Base-by-base conservation (phyloP, 2,329 filamentous ascomycete genomes). In the Xylaria sp. region DNA sequence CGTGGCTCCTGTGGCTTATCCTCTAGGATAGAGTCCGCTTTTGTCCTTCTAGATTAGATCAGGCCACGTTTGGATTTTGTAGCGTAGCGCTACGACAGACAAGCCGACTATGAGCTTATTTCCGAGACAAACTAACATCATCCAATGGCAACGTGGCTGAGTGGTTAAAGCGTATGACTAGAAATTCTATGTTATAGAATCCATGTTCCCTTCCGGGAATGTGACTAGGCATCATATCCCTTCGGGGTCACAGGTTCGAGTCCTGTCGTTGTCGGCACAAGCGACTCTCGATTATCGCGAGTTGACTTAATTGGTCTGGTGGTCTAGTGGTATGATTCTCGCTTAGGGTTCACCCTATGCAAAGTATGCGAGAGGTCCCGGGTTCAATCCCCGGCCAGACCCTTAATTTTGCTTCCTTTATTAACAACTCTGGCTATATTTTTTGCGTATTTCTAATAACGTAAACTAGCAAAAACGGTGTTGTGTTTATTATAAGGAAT, bases 251-350 rank as follows among this genome's bases (percentile, higher is more conserved):
- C 55, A 65, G 63, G 63, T 65, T 65, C 63, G 63, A 65, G 60
- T 65, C 60, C 63, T 65, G 60, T 65, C 63, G 60, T 63, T 63
- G 63, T 65, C 63, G 60, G 25, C 5, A 13, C 31, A 46, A 33
- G 37, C 47, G 9, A 4, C 10, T 31, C 40, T 3, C 17, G 46
- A 41, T 44, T 1, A 8, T 23, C 35, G 11, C 23, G 4, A 19
- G 27, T 9, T 11, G 19, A 35, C n/a, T 35, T 46, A 5, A 17
- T n/a, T 23, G 79, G 77, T 79, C 78, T 78, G 78, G 75, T 86
- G 83, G 83, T 85, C 84, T 86, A 86, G 85, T 83, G 85, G 85
- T 87, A 87, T 87, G 84, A 87, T 88, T 87, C 85, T 86, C 84
- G 85, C 85, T 87, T 87, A 87, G 85, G 85, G 85, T 74, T 53